Conservation (phyloP, 2,329 filamentous ascomycete genomes). For the Colletotrichum australisinense region DNA sequence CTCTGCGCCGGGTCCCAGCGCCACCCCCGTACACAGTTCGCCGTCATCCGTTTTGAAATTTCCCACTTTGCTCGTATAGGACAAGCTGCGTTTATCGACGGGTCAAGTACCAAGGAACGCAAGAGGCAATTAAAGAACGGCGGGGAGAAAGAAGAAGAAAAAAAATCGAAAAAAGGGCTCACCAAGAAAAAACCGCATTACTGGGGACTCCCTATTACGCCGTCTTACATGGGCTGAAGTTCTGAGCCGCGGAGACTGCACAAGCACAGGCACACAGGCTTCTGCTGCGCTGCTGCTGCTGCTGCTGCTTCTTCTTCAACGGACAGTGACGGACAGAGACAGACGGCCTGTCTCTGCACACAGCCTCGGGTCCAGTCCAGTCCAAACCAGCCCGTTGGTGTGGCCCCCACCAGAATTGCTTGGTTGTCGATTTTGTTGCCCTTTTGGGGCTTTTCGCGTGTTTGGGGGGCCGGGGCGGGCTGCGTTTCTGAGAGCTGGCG, state of each 20-base stretch:
- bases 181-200: not conserved
- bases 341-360: not conserved
- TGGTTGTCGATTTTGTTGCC: not conserved
- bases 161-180: not conserved
- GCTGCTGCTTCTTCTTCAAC: not conserved
- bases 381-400: constrained; percentile 4
- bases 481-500: not conserved
- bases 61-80: not conserved
- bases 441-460: not conserved
- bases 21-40: not conserved
- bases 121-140: not conserved
- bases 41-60: not conserved
- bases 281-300: not conserved
- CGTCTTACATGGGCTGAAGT: not conserved
- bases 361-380: constrained; percentile 11
- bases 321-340: not conserved
- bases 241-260: too few relatives aligned
- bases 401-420: not conserved
- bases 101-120: not conserved
- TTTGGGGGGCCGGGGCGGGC: not conserved
- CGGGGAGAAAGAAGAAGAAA: not conserved
- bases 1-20: not conserved
- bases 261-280: not conserved
- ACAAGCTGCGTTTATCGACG: constrained; percentile 4
- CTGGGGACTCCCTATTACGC: not conserved